phyloP scores from a whole-genome alignment of 2,329 filamentous ascomycete genomes.

The Trichoderma atrobrunneum region DNA sequence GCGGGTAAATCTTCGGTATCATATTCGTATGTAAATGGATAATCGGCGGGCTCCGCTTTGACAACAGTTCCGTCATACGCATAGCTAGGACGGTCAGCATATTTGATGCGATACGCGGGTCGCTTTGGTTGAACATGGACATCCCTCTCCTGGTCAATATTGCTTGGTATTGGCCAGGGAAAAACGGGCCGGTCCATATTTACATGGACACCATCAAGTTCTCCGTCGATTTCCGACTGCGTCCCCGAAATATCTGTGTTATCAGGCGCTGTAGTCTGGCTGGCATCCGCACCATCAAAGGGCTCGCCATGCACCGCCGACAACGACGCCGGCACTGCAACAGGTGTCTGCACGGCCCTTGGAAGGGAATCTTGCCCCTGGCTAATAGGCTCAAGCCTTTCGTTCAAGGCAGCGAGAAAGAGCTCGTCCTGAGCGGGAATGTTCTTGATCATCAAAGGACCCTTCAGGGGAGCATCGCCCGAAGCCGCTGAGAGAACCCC shows the following conservation, averaged over 20 bases:
- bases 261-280: constrained; percentile 17
- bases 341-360: constrained; percentile 35
- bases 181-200: neutral
- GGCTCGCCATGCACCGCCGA: neutral
- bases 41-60: neutral
- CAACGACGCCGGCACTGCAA: constrained; percentile 31
- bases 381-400: constrained; percentile 51
- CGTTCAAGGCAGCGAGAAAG: constrained; percentile 49
- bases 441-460: constrained; percentile 54
- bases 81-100: neutral
- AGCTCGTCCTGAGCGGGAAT: constrained; percentile 55
- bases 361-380: constrained; percentile 44
- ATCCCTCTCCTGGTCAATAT: neutral
- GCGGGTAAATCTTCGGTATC: neutral
- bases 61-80: neutral
- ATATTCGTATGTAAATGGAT: neutral
- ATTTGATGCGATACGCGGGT: neutral
- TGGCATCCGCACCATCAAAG: constrained; percentile 24
- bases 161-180: neutral
- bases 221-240: neutral
- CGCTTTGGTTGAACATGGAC: neutral
- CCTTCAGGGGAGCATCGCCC: constrained; percentile 48
- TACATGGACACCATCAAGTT: neutral
- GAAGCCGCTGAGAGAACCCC: neutral
- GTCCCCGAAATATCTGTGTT: constrained; percentile 15